A percentile compares a stretch with the other conserved stretches of the same genome.
phyloP scores from a whole-genome alignment of 495 filamentous ascomycete genomes.

The Cryomyces minteri region DNA sequence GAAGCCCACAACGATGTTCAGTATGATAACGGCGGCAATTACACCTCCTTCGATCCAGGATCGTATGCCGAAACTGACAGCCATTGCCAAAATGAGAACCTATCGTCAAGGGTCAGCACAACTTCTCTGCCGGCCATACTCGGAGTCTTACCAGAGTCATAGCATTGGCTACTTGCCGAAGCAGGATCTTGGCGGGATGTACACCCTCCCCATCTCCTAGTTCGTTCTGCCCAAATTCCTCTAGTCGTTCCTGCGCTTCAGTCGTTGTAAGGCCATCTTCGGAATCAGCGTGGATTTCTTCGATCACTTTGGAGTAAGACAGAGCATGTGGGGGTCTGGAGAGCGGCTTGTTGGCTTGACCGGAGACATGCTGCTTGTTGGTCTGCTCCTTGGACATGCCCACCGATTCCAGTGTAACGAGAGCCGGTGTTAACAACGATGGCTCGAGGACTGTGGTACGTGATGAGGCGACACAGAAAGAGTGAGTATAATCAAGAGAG shows the following conservation, averaged over 20 bases:
- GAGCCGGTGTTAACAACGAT: too few species aligned
- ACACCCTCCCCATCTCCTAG: constrained; percentile 40
- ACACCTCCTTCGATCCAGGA: constrained; percentile 78
- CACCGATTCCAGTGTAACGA: too few species aligned
- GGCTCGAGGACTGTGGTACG: too few species aligned
- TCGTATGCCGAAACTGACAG: constrained; percentile 55
- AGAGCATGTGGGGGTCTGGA: constrained; percentile 49
- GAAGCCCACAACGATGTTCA: constrained; percentile 68
- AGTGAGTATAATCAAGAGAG: too few species aligned
- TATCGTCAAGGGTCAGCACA: constrained; percentile 8
- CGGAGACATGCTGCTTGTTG: constrained; percentile 24
- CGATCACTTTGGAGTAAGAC: constrained; percentile 29
- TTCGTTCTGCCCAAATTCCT: constrained; percentile 41
- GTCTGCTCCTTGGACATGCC: too few species aligned
- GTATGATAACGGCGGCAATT: constrained; percentile 57
- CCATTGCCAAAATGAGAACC: constrained; percentile 76
- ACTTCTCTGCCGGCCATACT: too few species aligned
- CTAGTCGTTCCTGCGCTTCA: constrained; percentile 36
- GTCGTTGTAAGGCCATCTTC: constrained; percentile 39
- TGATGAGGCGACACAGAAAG: too few species aligned
- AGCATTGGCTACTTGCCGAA: constrained; percentile 46
- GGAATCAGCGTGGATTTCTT: constrained; percentile 37
- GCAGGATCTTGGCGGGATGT: constrained; percentile 35
- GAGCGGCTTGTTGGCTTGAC: constrained; percentile 33
- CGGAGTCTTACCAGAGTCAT: constrained; percentile 35